A percentile compares a stretch with the other conserved stretches of the same genome.
Conservation (phyloP, 1,284 basidiomycete species). For the Malassezia cuniculi region DNA sequence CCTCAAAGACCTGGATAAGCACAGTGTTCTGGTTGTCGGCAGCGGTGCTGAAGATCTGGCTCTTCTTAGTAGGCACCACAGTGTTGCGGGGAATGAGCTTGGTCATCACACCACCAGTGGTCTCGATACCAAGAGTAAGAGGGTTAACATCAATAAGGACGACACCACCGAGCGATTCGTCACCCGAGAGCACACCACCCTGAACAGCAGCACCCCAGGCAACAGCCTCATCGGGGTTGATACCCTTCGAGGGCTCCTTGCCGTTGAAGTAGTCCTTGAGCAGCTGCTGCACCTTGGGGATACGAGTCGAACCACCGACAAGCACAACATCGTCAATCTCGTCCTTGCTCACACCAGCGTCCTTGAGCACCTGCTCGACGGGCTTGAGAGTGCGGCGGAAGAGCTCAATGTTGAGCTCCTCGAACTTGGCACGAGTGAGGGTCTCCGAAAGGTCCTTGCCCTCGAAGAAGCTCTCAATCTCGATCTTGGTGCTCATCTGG, state of each 20-base stretch:
- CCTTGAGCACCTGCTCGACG: constrained; percentile 95
- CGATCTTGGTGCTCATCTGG: constrained; percentile 60
- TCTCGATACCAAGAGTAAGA: constrained; percentile 90
- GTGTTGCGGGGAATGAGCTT: constrained; percentile 94
- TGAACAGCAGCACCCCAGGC: constrained; percentile 95
- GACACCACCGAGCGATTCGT: constrained; percentile 64
- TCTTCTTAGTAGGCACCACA: constrained; percentile 93
- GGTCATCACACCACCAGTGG: constrained; percentile 94
- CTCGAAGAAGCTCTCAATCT: constrained; percentile 73
- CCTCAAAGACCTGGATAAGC: constrained; percentile 71
- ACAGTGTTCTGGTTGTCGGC: constrained; percentile 45
- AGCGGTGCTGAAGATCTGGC: constrained; percentile 81
- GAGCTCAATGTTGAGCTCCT: constrained; percentile 95
- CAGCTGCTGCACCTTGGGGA: constrained; percentile 93
- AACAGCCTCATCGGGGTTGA: constrained; percentile 64
- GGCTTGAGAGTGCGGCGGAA: constrained; percentile 99
- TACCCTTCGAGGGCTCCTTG: constrained; percentile 81
- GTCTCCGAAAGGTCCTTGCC: constrained; percentile 96
- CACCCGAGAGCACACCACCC: constrained; percentile 85
- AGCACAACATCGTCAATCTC: constrained; percentile 77
- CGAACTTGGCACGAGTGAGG: constrained; percentile 93
- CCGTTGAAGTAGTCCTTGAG: constrained; percentile 80
- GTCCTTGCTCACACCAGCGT: constrained; percentile 93
- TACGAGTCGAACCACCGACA: constrained; percentile 95
- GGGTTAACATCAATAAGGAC: constrained; percentile 93